Percentiles rank a stretch among this genome's conserved stretches.
These are phyloP conservation scores for Ceratocystis cacaofunesta DNA, from an alignment of 2,329 filamentous ascomycete genomes.

Conservation along the genomic window DNA sequence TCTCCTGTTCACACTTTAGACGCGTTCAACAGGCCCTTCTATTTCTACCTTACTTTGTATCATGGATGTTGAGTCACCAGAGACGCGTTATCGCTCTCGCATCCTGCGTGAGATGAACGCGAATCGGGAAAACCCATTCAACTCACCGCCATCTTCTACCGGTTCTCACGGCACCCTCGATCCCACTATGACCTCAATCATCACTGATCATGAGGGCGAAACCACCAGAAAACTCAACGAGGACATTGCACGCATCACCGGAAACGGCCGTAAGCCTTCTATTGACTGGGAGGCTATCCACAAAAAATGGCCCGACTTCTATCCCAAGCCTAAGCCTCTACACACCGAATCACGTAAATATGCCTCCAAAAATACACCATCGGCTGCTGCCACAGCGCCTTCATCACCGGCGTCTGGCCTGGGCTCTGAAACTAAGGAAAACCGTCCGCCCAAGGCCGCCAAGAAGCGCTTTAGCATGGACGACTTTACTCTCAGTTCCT, in stretches of 20 bases:
- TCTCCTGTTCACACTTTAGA: not conserved
- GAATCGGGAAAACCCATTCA: conserved; percentile 41
- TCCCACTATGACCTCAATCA: conserved; percentile 38
- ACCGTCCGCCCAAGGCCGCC: conserved; percentile 26
- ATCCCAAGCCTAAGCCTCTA: conserved; percentile 27
- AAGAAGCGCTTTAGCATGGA: conserved; percentile 23
- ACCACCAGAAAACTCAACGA: conserved; percentile 38
- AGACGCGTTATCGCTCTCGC: conserved; percentile 32
- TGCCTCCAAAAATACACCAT: not conserved
- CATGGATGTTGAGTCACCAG: conserved; percentile 30
- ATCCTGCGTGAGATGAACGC: conserved; percentile 38
- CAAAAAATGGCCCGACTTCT: conserved; percentile 40
- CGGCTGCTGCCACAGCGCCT: conserved; percentile 11
- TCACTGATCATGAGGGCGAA: conserved; percentile 38
- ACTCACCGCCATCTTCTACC: conserved; percentile 43
- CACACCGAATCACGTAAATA: conserved; percentile 14
- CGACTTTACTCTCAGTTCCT: conserved; percentile 30
- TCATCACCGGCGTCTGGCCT: not conserved
- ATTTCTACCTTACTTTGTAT: not conserved
- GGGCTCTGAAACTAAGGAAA: conserved; percentile 29
- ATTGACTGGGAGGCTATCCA: conserved; percentile 33
- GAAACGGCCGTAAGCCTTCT: conserved; percentile 26
- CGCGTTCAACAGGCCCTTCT: not conserved
- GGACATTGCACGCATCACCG: conserved; percentile 31
- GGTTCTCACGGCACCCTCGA: conserved; percentile 43